A percentile compares a stretch with the other conserved stretches of the same genome.
phyloP scores from a whole-genome alignment of 176 grass and related monocot species.

The Chrysopogon serrulatus region DNA sequence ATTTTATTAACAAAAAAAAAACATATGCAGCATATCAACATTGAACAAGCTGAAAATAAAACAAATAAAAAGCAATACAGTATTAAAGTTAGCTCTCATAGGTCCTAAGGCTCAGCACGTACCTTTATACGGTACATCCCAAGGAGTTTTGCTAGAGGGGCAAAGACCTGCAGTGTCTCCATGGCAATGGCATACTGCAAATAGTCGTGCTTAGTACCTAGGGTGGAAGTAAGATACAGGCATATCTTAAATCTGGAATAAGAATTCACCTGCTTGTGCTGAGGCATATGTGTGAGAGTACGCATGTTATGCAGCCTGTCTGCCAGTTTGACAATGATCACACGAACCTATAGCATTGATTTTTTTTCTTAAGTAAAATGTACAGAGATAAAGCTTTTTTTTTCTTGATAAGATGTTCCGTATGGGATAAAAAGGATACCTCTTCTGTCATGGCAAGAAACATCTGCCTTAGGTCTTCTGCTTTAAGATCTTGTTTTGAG shows the following conservation, averaged over 20 bases:
- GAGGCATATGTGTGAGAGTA: conserved; percentile 96
- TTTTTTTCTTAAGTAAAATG: conserved; percentile 4
- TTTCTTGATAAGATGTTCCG: neutral
- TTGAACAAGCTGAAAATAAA: neutral
- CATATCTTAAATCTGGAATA: conserved; percentile 17
- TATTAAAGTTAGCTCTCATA: neutral
- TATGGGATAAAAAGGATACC: conserved; percentile 35
- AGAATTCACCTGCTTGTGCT: conserved; percentile 80
- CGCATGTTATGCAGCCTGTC: conserved; percentile 99
- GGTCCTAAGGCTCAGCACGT: conserved; percentile 2
- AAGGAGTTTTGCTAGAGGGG: conserved; percentile 94
- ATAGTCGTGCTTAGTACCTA: conserved; percentile 17
- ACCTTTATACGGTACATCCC: conserved; percentile 99
- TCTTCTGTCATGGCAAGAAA: conserved; percentile 99
- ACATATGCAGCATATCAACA: neutral
- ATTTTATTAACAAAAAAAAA: conserved; percentile 1
- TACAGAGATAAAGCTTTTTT: conserved; percentile 13
- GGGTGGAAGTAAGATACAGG: neutral
- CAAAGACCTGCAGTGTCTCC: conserved; percentile 95
- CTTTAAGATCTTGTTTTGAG: conserved; percentile 95
- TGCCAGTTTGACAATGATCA: conserved; percentile 97
- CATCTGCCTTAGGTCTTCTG: conserved; percentile 97
- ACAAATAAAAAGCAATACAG: conserved; percentile 6
- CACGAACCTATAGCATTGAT: conserved; percentile 67
- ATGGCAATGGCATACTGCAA: conserved; percentile 74